Base-by-base conservation (phyloP, 2,329 filamentous ascomycete genomes). In the Penicillium sp. region DNA sequence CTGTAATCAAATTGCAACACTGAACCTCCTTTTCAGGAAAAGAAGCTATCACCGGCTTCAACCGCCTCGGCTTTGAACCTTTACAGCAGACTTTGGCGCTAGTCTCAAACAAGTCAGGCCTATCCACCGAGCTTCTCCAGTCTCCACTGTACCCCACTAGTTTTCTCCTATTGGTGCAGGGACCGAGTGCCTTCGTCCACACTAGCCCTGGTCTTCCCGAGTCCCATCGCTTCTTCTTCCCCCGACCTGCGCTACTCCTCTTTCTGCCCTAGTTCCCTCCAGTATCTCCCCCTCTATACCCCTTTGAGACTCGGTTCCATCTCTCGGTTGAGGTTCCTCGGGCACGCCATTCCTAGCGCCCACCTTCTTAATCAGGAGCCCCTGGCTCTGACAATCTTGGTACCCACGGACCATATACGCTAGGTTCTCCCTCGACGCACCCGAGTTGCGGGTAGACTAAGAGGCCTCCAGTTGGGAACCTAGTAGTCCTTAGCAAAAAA, bases 361-460 rank as follows among this genome's bases (percentile, higher is more conserved):
- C 54, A 53, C 52, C 39, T 49, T 46, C 39, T 49, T 46, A 32
- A 22, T 45, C 33, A 37, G 24, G 24, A 45, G 29, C 22, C 28
- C 44, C 49, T 56, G 56, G 45, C 45, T 49, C 52, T 57, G 49
- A 59, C 57, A 65, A 65, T 63, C 61, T 63, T 63, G 48, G 58
- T 64, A 57, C 55, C 60, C 62, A 64, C 61, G 62, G 56, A 55
- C 47, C 54, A 53, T 56, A 57, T 47, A 61, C 63, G 63, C 64
- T 66, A 65, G 63, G 63, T 65, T 66, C 63, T 64, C 61, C 49
- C 49, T 59, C 61, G 26, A 43, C 29, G 54, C 59, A 61, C 59
- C 61, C 59, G 58, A 59, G 55, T 60, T 57, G 61, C 64, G 64
- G 64, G 62, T 66, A 67, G 63, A 65, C 64, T 65, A 67, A 56